Evolutionary conservation across 148 eudicot genomes (phyloP).

Genomic region (Dysphania ambrosioides): DNA sequence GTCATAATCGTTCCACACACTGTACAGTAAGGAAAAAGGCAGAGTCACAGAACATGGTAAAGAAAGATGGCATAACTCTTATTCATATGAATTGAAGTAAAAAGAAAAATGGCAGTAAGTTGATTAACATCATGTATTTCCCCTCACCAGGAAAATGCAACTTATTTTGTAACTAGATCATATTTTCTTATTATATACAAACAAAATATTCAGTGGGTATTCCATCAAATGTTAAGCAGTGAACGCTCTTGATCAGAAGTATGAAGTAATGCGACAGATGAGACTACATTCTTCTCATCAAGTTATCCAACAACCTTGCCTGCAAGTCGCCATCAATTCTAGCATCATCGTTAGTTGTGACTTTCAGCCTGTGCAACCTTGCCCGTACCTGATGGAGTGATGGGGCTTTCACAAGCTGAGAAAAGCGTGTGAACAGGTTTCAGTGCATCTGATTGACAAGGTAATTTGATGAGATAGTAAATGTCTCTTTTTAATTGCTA

Average conservation of each 20-base stretch:
- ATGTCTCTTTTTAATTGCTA: too few relatives aligned
- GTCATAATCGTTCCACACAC: too few relatives aligned
- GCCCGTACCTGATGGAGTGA: conserved; percentile 77
- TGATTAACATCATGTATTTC: not conserved
- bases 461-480: not conserved
- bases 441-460: not conserved
- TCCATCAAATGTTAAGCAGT: conserved; percentile 14
- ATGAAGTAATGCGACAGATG: conserved; percentile 9
- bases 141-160: not conserved
- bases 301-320: conserved; percentile 90
- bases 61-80: not conserved
- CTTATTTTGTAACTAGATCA: not conserved
- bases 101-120: not conserved
- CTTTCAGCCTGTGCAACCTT: conserved; percentile 87
- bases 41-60: not conserved
- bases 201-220: conserved; percentile 18
- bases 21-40: not conserved
- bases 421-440: too few relatives aligned
- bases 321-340: conserved; percentile 90
- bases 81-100: not conserved
- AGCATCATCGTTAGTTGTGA: conserved; percentile 55
- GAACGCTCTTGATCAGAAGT: conserved; percentile 16
- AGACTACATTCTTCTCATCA: conserved; percentile 77
- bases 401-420: conserved; percentile 86
- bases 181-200: conserved; percentile 17